Percentiles rank a stretch among this genome's conserved stretches.
Conservation (phyloP, 2,329 filamentous ascomycete genomes). For the Alternaria atra region DNA sequence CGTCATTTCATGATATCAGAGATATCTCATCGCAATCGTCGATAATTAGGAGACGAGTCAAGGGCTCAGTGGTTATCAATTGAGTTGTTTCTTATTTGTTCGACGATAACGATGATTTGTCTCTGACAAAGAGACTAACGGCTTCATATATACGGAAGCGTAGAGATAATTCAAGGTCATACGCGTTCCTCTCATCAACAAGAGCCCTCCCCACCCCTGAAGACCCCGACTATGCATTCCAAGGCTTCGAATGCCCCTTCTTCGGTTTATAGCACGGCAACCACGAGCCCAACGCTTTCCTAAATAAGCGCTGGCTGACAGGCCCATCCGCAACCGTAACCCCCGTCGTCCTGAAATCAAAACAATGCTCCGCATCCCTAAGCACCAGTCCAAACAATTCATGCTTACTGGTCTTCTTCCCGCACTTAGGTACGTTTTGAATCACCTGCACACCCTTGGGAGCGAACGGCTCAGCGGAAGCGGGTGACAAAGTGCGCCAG, state of each 20-base stretch:
- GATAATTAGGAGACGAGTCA: too few relatives aligned
- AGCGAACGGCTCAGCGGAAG: conserved; percentile 54
- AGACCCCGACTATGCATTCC: conserved; percentile 4
- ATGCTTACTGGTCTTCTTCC: conserved; percentile 43
- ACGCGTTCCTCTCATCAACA: not conserved
- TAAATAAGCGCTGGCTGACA: conserved; percentile 51
- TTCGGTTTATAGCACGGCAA: conserved; percentile 54
- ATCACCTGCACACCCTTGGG: conserved; percentile 38
- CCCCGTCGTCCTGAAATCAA: conserved; percentile 54
- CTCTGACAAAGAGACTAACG: not conserved
- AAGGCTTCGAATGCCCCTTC: conserved; percentile 13
- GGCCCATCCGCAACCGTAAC: conserved; percentile 41
- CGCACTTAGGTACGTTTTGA: conserved; percentile 44
- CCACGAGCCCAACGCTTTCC: conserved; percentile 57
- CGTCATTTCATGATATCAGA: not conserved
- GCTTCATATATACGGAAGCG: not conserved
- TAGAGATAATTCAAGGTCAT: not conserved
- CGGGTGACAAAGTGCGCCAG: conserved; percentile 59
- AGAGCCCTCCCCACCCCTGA: not conserved
- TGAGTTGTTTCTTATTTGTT: too few relatives aligned
- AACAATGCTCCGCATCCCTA: conserved; percentile 58
- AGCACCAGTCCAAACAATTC: conserved; percentile 61
- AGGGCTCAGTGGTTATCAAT: too few relatives aligned
- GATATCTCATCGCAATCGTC: not conserved
- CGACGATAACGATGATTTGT: too few relatives aligned